Conservation (phyloP, 2,329 filamentous ascomycete genomes). For the Aspergillus proliferans region DNA sequence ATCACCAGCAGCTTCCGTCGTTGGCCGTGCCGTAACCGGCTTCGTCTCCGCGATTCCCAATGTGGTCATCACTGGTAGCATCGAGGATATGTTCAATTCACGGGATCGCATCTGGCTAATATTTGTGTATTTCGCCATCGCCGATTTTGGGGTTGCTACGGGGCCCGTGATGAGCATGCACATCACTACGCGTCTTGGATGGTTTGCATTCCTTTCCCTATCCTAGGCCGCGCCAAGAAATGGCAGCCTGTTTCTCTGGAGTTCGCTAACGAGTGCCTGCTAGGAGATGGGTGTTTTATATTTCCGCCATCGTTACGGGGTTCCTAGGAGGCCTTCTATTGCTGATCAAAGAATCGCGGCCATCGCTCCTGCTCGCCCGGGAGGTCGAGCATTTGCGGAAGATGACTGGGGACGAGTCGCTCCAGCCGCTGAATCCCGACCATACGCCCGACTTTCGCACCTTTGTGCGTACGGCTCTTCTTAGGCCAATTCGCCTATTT, state of each 20-base stretch:
- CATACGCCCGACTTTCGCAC: constrained; percentile 29
- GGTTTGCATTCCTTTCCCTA: constrained; percentile 20
- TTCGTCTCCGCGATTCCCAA: constrained; percentile 43
- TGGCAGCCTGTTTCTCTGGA: background rate
- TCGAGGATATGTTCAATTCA: constrained; percentile 46
- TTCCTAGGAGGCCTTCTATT: constrained; percentile 28
- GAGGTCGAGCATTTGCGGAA: constrained; percentile 24
- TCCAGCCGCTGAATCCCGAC: constrained; percentile 35
- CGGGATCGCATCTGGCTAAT: constrained; percentile 41
- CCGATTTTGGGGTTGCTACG: constrained; percentile 36
- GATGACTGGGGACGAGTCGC: constrained; percentile 17
- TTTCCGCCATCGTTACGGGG: constrained; percentile 32
- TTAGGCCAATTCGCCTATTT: constrained; percentile 39
- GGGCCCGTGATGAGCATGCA: constrained; percentile 41
- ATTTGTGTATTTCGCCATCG: constrained; percentile 36
- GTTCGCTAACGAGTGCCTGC: background rate
- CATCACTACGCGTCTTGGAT: constrained; percentile 29
- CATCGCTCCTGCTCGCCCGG: constrained; percentile 33
- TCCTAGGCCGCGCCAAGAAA: background rate
- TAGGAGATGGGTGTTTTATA: constrained; percentile 42
- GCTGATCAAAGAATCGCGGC: constrained; percentile 38
- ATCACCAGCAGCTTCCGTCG: constrained; percentile 25
- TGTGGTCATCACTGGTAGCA: constrained; percentile 40
- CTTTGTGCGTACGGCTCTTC: constrained; percentile 35
- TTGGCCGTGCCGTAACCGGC: constrained; percentile 38